Evolutionary conservation across 352 stramenopile genomes (phyloP).

Genomic region (Phytophthora quininea): DNA sequence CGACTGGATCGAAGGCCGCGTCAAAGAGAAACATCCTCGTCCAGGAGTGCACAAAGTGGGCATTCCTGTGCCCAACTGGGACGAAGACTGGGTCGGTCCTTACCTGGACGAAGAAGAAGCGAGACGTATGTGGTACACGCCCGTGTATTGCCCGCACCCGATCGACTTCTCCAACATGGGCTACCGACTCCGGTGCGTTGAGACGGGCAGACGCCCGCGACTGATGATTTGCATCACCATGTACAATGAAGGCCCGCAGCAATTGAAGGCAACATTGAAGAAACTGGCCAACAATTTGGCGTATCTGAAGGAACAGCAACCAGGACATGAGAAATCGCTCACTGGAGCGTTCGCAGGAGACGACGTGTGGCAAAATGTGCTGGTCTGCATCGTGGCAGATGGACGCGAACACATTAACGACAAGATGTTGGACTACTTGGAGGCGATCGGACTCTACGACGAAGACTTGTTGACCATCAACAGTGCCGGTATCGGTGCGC

Average conservation of each 20-base stretch:
- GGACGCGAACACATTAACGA: constrained; percentile 73
- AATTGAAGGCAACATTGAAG: constrained; percentile 75
- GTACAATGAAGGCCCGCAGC: constrained; percentile 79
- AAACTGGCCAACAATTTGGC: constrained; percentile 86
- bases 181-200: constrained; percentile 80
- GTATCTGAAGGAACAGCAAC: constrained; percentile 63
- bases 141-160: constrained; percentile 70
- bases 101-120: constrained; percentile 79
- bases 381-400: constrained; percentile 84
- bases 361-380: constrained; percentile 82
- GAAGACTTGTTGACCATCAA: constrained; percentile 88
- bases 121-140: constrained; percentile 81
- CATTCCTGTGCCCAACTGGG: constrained; percentile 68
- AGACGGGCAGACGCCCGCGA: constrained; percentile 69
- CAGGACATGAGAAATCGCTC: constrained; percentile 40
- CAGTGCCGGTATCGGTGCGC: constrained; percentile 77
- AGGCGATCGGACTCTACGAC: constrained; percentile 78
- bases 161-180: constrained; percentile 81
- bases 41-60: constrained; percentile 83
- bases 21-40: constrained; percentile 74
- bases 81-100: constrained; percentile 79
- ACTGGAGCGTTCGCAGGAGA: constrained; percentile 57
- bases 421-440: constrained; percentile 86
- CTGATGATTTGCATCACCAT: constrained; percentile 90
- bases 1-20: constrained; percentile 86